phyloP scores from a whole-genome alignment of 352 stramenopile species.

The Salisapilia sapeloensis region DNA sequence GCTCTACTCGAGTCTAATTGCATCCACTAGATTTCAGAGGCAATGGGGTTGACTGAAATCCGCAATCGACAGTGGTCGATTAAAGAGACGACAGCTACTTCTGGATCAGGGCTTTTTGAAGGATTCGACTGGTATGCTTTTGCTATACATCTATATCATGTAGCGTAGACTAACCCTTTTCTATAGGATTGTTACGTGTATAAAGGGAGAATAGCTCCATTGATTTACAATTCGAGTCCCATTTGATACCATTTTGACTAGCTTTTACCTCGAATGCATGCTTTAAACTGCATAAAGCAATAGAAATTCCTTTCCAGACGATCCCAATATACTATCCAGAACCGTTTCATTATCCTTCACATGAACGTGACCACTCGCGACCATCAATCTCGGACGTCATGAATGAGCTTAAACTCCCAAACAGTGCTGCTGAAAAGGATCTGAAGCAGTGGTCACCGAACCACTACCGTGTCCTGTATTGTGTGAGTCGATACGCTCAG shows the following conservation, averaged over 20 bases:
- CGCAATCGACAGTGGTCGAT: constrained; percentile 99
- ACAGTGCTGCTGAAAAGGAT: too few species aligned
- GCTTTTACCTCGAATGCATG: too few species aligned
- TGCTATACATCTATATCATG: not conserved
- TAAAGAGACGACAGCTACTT: constrained; percentile 96
- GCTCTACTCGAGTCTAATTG: not conserved
- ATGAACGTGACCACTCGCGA: too few species aligned
- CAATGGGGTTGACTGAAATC: constrained; percentile 94
- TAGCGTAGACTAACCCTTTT: constrained; percentile 3
- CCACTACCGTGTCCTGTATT: constrained; percentile 91
- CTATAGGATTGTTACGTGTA: constrained; percentile 76
- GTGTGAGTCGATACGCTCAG: constrained; percentile 89
- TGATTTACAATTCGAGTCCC: too few species aligned
- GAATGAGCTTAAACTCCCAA: too few species aligned
- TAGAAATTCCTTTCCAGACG: too few species aligned
- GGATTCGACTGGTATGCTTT: constrained; percentile 94
- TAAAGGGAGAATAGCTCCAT: constrained; percentile 80
- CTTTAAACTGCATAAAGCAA: too few species aligned
- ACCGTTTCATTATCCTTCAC: too few species aligned
- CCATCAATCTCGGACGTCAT: too few species aligned
- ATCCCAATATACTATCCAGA: too few species aligned
- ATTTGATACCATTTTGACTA: too few species aligned
- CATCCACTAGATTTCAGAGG: constrained; percentile 88
- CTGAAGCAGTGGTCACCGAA: constrained; percentile 70
- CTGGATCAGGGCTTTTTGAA: constrained; percentile 97